Conservation (phyloP, 2,329 filamentous ascomycete species). For the Xylariaceae sp. region DNA sequence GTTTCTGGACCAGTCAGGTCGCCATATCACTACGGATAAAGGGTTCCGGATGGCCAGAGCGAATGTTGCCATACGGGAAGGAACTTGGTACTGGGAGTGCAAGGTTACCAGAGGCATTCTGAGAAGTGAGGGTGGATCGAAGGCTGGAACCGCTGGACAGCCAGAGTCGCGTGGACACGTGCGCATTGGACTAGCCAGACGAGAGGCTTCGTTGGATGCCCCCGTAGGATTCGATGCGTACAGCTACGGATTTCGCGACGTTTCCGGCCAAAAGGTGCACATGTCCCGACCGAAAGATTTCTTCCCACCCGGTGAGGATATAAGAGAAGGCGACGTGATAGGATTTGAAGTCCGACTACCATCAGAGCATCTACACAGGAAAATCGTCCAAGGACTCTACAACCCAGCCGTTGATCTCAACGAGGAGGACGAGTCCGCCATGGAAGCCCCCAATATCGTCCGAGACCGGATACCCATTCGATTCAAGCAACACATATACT, state of each 20-base stretch:
- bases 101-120: slow-evolving; percentile 67
- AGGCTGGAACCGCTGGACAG: slow-evolving; percentile 46
- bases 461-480: slow-evolving; percentile 92
- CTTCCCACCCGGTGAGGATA: slow-evolving; percentile 70
- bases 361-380: slow-evolving; percentile 76
- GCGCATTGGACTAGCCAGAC: slow-evolving; percentile 78
- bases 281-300: slow-evolving; percentile 92
- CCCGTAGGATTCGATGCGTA: slow-evolving; percentile 87
- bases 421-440: slow-evolving; percentile 51
- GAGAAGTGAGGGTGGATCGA: slow-evolving; percentile 25
- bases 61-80: slow-evolving; percentile 85
- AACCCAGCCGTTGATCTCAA: slow-evolving; percentile 74
- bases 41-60: slow-evolving; percentile 87
- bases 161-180: slow-evolving; percentile 57
- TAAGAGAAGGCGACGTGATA: slow-evolving; percentile 87
- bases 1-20: slow-evolving; percentile 70
- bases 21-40: slow-evolving; percentile 81
- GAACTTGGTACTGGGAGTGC: slow-evolving; percentile 91
- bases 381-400: slow-evolving; percentile 80
- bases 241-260: slow-evolving; percentile 88
- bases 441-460: slow-evolving; percentile 72
- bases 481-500: slow-evolving; percentile 89
- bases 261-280: slow-evolving; percentile 84
- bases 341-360: slow-evolving; percentile 85
- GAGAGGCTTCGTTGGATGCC: slow-evolving; percentile 75